Conservation (phyloP, 225 moss, liverwort and hornwort species). For the Physcomitrium patens region DNA sequence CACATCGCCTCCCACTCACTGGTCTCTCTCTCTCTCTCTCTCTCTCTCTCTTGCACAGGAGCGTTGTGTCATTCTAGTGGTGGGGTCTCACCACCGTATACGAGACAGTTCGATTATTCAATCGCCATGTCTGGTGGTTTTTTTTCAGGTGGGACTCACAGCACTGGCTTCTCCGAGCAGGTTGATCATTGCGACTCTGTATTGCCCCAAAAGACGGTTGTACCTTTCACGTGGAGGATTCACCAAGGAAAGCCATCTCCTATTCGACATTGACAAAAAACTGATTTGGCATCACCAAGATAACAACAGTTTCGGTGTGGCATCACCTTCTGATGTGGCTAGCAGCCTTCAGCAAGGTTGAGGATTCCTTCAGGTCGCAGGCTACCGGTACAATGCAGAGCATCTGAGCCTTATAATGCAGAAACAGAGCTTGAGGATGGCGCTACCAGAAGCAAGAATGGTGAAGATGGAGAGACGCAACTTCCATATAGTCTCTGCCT, state of each 20-base stretch:
- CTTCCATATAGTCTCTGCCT: background rate
- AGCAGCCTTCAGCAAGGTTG: background rate
- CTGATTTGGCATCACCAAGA: background rate
- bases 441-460: conserved; percentile 18
- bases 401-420: too few relatives aligned
- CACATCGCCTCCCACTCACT: conserved; percentile 27
- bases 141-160: conserved; percentile 29
- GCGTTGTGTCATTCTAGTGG: conserved; percentile 36
- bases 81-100: conserved; percentile 30
- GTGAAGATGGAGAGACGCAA: background rate
- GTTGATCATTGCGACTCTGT: conserved; percentile 32
- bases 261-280: background rate
- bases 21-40: background rate
- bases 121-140: conserved; percentile 22
- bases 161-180: background rate
- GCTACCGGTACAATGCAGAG: too few relatives aligned
- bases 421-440: background rate
- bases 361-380: background rate
- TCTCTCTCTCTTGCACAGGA: background rate
- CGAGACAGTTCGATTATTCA: conserved; percentile 22
- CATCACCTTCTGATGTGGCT: background rate
- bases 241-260: background rate
- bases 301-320: too few relatives aligned
- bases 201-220: background rate
- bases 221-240: background rate